Base-by-base conservation (phyloP, 1,139 yeast genomes). In the Kluyveromyces sp. region DNA sequence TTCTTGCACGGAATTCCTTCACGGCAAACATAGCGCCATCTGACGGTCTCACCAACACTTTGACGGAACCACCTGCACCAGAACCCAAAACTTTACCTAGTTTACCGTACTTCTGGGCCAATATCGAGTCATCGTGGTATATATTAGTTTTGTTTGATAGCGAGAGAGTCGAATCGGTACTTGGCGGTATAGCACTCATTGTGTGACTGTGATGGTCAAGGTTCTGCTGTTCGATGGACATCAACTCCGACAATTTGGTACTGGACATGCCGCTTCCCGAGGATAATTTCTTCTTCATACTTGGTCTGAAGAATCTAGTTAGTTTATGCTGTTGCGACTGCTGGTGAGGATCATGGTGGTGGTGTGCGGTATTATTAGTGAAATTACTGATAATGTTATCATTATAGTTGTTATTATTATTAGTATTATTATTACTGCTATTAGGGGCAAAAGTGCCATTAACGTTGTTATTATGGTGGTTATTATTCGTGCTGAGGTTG, bases 31-130 rank as follows among this genome's bases (percentile, higher is more conserved):
- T 81, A 48, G 84, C 82, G 38, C 77, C 74, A 65, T 92, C 97
- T 5, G 85, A 74, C 2, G 92, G 81, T 52, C 97, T 77, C 47
- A 79, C 81, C 59, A 94, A 80, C 46, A 92, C 73, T 50, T 94
- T 80, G 15, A 94, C 99, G 1, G 95, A 84, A 4, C 99, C 99
- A 42, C 98, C 99, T 3, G 98, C 98, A 35, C 99, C 99, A 30
- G 95, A 83, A 30, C 98, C 99, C 55, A 94, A 71, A 51, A 86
- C 83, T 54, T 87, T 85, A 45, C 97, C 97, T 53, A 90, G 72
- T 56, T 83, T 86, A 50, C 96, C 95, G 66, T 92, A 94, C 63
- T 90, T 86, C 56, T 83, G 84, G 27, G 81, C 84, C 49, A 86
- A 71, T 2, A 81, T 78, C n/a, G 84, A 75, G 53, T 80, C 84